Evolutionary conservation across 1,284 basidiomycete genomes (phyloP), one percentile per base, ranked within the genome.

Genomic region (Puccinia coronata): DNA sequence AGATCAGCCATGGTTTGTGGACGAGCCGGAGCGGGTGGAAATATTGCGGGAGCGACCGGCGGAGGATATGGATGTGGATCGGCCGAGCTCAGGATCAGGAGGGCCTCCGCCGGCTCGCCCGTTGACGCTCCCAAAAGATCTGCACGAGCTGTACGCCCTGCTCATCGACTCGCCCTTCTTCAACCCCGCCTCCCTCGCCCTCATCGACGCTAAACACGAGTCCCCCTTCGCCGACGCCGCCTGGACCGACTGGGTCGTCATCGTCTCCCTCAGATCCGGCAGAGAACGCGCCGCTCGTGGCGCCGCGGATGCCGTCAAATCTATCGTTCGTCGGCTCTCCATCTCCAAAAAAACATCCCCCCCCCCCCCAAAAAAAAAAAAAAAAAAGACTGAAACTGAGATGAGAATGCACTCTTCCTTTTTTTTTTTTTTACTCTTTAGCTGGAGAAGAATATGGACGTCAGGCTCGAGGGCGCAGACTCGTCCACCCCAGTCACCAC

Each of bases 401-500:
- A n/a, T n/a, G n/a, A n/a, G n/a, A n/a, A n/a, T n/a, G n/a, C n/a
- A n/a, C n/a, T 82, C 0, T 80, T 82, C 0, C 83, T 81, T 12
- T 78, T 79, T 34, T 83, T 82, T 79, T 82, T 82, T 6, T 81
- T 63, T 14, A 31, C 18, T 39, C 20, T 59, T 0, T 31, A 47
- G n/a, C 55, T 61, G 11, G 51, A 72, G 47, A 25, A 14, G 23
- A 67, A 67, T 8, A 77, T 74, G 41, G 59, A 59, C 20, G 79
- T 76, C 65, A 83, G 74, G 23, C 63, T 91, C 94, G 94, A 97
- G 6, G 90, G 90, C 23, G 87, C 25, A 12, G 18, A 87, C 34
- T 87, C 85, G 3, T 84, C 85, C 2, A 84, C 83, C 5, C 84
- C 85, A 28, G 84, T 84, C 34, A 84, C 84, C 0, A 81, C 74